Evolutionary conservation across 352 stramenopile species (phyloP).

Genomic region (Phytophthora foliorum): DNA sequence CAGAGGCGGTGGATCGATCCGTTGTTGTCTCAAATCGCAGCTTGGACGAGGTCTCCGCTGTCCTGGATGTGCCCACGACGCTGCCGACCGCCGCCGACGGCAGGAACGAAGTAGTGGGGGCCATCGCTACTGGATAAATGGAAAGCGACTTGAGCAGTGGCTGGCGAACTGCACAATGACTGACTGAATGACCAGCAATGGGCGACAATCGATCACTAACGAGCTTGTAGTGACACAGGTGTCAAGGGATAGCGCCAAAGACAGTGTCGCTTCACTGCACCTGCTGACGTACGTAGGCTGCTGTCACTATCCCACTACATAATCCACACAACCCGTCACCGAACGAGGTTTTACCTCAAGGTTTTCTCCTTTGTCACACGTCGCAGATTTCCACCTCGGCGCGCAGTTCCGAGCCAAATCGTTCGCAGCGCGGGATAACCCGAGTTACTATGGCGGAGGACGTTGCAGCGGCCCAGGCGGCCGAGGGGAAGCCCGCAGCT

Average conservation of each 20-base stretch:
- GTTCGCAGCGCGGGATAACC: conserved; percentile 5
- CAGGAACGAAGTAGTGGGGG: conserved; percentile 25
- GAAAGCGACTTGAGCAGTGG: conserved; percentile 7
- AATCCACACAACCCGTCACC: neutral
- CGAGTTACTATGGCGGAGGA: conserved; percentile 18
- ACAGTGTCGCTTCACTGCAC: conserved; percentile 27
- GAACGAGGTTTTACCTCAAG: neutral
- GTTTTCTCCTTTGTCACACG: conserved; percentile 21
- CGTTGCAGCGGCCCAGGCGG: neutral
- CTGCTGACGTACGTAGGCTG: conserved; percentile 25
- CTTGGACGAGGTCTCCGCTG: conserved; percentile 3
- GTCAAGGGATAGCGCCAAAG: neutral
- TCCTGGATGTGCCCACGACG: conserved; percentile 13
- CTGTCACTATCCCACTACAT: neutral
- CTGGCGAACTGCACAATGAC: conserved; percentile 36
- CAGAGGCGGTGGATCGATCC: conserved; percentile 12
- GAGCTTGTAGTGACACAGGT: neutral
- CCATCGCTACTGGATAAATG: conserved; percentile 11
- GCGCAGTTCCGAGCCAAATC: conserved; percentile 12
- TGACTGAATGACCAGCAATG: conserved; percentile 7
- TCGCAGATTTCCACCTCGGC: conserved; percentile 28
- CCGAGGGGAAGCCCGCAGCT: neutral
- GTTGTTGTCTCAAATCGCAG: conserved; percentile 19
- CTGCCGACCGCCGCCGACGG: conserved; percentile 7
- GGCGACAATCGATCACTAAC: neutral